Evolutionary conservation across 1,139 yeast species (phyloP), one percentile per base, ranked within the genome.

Genomic region (Geotrichum klebahnii): DNA sequence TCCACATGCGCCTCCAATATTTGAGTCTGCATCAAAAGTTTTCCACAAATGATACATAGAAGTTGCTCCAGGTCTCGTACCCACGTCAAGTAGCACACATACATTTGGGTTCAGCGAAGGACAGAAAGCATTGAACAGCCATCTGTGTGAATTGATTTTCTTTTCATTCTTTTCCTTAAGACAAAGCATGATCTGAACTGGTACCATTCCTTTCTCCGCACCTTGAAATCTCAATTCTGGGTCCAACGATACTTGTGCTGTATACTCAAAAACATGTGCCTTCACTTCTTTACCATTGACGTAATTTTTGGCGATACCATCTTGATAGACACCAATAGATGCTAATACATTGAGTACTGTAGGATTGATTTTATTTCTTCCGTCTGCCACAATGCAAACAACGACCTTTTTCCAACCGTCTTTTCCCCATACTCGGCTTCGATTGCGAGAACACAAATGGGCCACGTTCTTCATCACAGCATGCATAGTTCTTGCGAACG

Each of bases 381-480:
- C 98, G 70, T 92, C 98, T 48, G 96, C 85, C 36, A 92, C 88
- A 52, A 92, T 76, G 54, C 89, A 76, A 10, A 92, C 96, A 50
- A 88, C 96, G 53, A 92, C 81, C 64, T 89, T 90, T 62, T 92
- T 85, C 98, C 98, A 92, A 1, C 95, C 95, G 84, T 94, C 87
- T 2, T 81, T 78, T 20, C 81, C 69, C 62, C 82, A 77, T 55
- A 70, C 71, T 46, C 62, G 59, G 3, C 74, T 67, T 58, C 80
- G 81, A 57, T 80, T 80, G 59, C 89, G 74, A 28, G 86, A 80
- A 60, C 85, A 77, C 61, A 92, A 77, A 64, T 88, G 92, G 22
- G 88, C 84, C 54, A 92, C 82, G 65, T 92, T 92, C 58, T 86
- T 87, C 86, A 92, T 86, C 24, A 90, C 87, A 40, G 96, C 95